A percentile compares a stretch with the other conserved stretches of the same genome.
These are phyloP conservation scores for Fusarium sp. DNA, from an alignment of 2,329 filamentous ascomycete species.

Conservation along the genomic window DNA sequence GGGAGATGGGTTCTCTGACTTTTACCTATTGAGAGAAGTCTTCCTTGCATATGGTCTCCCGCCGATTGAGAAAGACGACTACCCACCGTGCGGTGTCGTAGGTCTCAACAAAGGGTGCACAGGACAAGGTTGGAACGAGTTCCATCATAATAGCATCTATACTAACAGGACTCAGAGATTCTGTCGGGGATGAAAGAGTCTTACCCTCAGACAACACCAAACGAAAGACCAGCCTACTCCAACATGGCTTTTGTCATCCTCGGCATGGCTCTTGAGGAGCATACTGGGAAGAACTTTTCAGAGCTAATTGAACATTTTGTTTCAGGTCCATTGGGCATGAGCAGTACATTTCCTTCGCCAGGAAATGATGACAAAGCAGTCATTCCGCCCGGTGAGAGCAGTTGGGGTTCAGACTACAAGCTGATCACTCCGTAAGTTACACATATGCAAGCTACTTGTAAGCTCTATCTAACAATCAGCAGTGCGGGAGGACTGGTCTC, in stretches of 20 bases:
- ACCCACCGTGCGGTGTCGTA: slow-evolving; percentile 53
- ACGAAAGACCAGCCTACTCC: slow-evolving; percentile 56
- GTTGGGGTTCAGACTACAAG: slow-evolving; percentile 53
- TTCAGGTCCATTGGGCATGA: slow-evolving; percentile 30
- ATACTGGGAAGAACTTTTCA: slow-evolving; percentile 48
- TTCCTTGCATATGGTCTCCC: slow-evolving; percentile 55
- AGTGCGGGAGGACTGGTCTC: slow-evolving; percentile 54
- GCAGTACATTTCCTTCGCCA: slow-evolving; percentile 45
- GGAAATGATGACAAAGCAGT: slow-evolving; percentile 49
- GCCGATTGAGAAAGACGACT: slow-evolving; percentile 49
- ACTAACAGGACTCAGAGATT: slow-evolving; percentile 44
- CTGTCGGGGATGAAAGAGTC: slow-evolving; percentile 48
- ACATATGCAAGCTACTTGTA: rapidly evolving
- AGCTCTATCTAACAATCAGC: not conserved
- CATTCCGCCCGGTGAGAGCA: slow-evolving; percentile 50
- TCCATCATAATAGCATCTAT: rapidly evolving
- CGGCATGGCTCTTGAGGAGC: slow-evolving; percentile 50
- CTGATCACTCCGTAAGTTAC: slow-evolving; percentile 50
- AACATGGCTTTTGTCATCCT: slow-evolving; percentile 56
- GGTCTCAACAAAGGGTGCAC: slow-evolving; percentile 53
- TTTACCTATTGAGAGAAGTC: slow-evolving; percentile 52
- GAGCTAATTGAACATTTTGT: slow-evolving; percentile 42
- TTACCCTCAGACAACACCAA: slow-evolving; percentile 48
- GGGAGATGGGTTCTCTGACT: slow-evolving; percentile 51
- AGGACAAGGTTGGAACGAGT: slow-evolving; percentile 45